A percentile compares a stretch with the other conserved stretches of the same genome.
These are phyloP conservation scores for Schizophyllum amplum DNA, from an alignment of 1,284 basidiomycete species.

Conservation along the genomic window DNA sequence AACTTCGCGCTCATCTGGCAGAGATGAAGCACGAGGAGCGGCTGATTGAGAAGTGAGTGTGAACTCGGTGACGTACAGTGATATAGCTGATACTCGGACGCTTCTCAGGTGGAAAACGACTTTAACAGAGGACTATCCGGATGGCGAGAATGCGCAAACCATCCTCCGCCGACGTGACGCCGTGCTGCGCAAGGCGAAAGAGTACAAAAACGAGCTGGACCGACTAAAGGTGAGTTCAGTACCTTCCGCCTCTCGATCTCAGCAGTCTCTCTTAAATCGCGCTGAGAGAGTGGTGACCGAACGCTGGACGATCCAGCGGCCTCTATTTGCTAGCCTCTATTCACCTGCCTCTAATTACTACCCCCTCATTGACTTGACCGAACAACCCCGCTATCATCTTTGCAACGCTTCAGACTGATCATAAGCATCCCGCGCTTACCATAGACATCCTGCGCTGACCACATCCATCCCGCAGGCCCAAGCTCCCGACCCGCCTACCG, in stretches of 20 bases:
- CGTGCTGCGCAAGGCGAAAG: slow-evolving; percentile 34
- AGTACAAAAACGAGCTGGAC: slow-evolving; percentile 33
- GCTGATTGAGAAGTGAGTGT: slow-evolving; percentile 28
- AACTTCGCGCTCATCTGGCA: slow-evolving; percentile 27
- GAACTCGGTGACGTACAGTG: neutral
- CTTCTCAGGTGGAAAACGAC: slow-evolving; percentile 28
- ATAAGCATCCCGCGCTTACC: no score
- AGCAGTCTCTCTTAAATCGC: no score
- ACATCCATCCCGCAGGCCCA: neutral
- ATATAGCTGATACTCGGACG: neutral
- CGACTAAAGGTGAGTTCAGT: slow-evolving; percentile 20
- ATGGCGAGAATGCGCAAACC: slow-evolving; percentile 19
- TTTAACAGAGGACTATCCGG: slow-evolving; percentile 18
- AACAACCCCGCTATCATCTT: no score
- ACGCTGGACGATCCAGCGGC: no score
- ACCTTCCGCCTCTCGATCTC: no score
- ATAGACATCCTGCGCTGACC: no score
- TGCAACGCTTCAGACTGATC: no score
- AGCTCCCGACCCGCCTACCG: slow-evolving; percentile 23
- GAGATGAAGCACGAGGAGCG: slow-evolving; percentile 24
- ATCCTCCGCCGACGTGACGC: slow-evolving; percentile 30
- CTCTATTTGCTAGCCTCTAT: no score
- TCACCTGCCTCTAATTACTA: no score
- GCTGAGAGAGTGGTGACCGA: no score
- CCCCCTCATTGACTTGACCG: no score